Percentiles rank a stretch among this genome's conserved stretches.
phyloP scores from a whole-genome alignment of 768 basidiomycete genomes.

The Paxillus involutus region DNA sequence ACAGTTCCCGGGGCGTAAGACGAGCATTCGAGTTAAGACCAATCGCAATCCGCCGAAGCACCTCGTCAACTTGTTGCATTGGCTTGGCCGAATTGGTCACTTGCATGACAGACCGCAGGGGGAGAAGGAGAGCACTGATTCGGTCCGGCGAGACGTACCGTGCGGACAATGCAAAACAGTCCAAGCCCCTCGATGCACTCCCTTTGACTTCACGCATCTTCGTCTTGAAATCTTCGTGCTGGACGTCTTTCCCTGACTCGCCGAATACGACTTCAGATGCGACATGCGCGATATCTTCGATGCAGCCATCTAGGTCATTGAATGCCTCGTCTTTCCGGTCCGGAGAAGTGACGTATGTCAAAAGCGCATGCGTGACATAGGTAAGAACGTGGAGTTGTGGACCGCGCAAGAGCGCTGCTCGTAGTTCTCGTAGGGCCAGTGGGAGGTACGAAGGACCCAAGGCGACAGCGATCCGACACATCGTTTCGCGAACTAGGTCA shows the following conservation, averaged over 20 bases:
- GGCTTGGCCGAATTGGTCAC: conserved; percentile 79
- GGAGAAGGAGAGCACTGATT: conserved; percentile 74
- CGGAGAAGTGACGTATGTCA: conserved; percentile 74
- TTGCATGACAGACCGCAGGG: conserved; percentile 81
- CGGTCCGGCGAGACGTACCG: conserved; percentile 74
- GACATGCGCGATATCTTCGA: conserved; percentile 76
- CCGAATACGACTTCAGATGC: conserved; percentile 92
- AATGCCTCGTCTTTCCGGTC: conserved; percentile 53
- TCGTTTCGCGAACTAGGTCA: conserved; percentile 79
- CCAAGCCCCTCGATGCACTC: conserved; percentile 80
- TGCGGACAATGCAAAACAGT: conserved; percentile 82
- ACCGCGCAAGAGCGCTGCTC: conserved; percentile 83
- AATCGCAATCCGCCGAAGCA: conserved; percentile 75
- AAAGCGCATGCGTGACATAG: conserved; percentile 75
- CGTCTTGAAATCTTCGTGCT: conserved; percentile 89
- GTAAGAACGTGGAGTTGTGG: conserved; percentile 95
- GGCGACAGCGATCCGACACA: conserved; percentile 73
- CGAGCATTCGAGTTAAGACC: conserved; percentile 84
- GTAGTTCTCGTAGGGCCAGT: conserved; percentile 72
- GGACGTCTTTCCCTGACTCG: conserved; percentile 86
- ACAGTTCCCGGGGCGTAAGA: conserved; percentile 65
- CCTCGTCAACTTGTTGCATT: conserved; percentile 86
- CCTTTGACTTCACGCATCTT: conserved; percentile 90
- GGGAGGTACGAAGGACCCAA: conserved; percentile 77
- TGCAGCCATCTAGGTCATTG: conserved; percentile 67